A percentile compares a stretch with the other conserved stretches of the same genome.
These are phyloP conservation scores for Elsinoe australis DNA, from an alignment of 2,329 filamentous ascomycete species.

Conservation along the genomic window DNA sequence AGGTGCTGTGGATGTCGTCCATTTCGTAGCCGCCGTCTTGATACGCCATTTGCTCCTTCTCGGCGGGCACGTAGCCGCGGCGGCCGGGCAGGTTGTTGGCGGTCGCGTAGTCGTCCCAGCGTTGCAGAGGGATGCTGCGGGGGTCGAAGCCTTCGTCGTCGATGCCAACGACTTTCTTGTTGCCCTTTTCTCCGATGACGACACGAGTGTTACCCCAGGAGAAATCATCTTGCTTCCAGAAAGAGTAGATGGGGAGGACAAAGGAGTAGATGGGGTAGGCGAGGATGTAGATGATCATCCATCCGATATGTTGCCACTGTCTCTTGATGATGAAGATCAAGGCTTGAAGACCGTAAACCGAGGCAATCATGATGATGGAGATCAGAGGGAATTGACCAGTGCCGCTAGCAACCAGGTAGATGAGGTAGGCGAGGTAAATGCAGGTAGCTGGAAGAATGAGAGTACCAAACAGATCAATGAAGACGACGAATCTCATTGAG, in stretches of 20 bases:
- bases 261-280: conserved; percentile 93
- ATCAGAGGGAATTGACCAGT: conserved; percentile 74
- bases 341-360: conserved; percentile 90
- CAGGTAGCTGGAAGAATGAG: conserved; percentile 85
- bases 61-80: conserved; percentile 58
- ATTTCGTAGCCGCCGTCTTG: conserved; percentile 66
- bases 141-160: conserved; percentile 83
- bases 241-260: conserved; percentile 86
- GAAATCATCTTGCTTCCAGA: conserved; percentile 99
- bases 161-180: conserved; percentile 80
- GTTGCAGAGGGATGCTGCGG: conserved; percentile 82
- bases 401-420: conserved; percentile 65
- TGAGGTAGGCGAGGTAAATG: conserved; percentile 76
- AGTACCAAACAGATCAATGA: conserved; percentile 88
- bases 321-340: conserved; percentile 94
- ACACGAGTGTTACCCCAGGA: conserved; percentile 97
- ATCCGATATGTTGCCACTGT: conserved; percentile 96
- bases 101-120: conserved; percentile 93
- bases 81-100: conserved; percentile 84
- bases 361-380: conserved; percentile 81
- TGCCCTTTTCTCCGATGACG: conserved; percentile 87
- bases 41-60: conserved; percentile 47
- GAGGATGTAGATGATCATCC: conserved; percentile 99
- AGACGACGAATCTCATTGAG: conserved; percentile 93
- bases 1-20: conserved; percentile 95